phyloP scores from a whole-genome alignment of 768 basidiomycete genomes.

The Mycena belliarum region DNA sequence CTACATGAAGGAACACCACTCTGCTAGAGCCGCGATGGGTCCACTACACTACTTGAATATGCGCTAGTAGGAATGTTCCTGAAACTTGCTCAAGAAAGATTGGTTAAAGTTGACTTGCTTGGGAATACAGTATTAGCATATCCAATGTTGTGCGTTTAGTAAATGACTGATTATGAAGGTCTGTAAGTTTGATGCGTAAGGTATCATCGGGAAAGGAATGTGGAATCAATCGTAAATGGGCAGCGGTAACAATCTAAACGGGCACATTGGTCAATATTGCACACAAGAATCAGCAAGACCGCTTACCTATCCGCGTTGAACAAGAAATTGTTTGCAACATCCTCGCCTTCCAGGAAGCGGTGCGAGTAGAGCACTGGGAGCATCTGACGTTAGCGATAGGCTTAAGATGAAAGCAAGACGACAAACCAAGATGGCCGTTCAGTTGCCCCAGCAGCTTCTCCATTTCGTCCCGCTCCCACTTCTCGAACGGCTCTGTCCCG shows the following conservation, averaged over 20 bases:
- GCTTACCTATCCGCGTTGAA: slow-evolving; percentile 83
- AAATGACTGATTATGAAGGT: too few relatives aligned
- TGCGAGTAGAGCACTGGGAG: slow-evolving; percentile 78
- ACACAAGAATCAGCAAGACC: not conserved
- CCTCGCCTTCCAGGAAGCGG: slow-evolving; percentile 91
- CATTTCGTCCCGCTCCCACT: slow-evolving; percentile 88
- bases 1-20: too few relatives aligned
- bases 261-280: not conserved
- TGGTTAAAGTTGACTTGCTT: too few relatives aligned
- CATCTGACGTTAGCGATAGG: slow-evolving; percentile 4
- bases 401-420: not conserved
- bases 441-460: slow-evolving; percentile 75
- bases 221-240: slow-evolving; percentile 64
- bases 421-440: slow-evolving; percentile 84
- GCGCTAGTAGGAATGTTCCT: too few relatives aligned
- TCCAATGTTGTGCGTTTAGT: too few relatives aligned
- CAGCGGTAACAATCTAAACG: slow-evolving; percentile 61
- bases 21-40: too few relatives aligned
- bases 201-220: not conserved
- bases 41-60: too few relatives aligned
- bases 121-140: too few relatives aligned
- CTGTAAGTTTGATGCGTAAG: too few relatives aligned
- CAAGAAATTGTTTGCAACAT: slow-evolving; percentile 88
- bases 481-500: slow-evolving; percentile 72
- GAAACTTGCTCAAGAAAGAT: too few relatives aligned